These are phyloP conservation scores for Clonostachys rhizophaga DNA, from an alignment of 2,329 filamentous ascomycete genomes.

Conservation along the genomic window DNA sequence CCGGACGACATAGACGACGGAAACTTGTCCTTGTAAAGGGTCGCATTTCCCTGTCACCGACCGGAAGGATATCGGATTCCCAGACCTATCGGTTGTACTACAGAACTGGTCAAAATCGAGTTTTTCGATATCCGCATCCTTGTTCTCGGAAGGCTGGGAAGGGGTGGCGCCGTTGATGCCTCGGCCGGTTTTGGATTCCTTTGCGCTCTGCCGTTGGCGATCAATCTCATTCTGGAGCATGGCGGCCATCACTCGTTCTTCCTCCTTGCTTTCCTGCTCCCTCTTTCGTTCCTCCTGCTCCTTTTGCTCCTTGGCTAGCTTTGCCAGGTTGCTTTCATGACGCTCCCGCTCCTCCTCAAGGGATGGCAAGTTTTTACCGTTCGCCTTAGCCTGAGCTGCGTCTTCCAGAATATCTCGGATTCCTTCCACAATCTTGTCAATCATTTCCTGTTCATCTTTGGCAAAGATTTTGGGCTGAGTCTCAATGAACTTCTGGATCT, in stretches of 20 bases:
- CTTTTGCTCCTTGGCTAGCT: slow-evolving; percentile 51
- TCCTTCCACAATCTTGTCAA: slow-evolving; percentile 62
- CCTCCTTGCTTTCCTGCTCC: slow-evolving; percentile 56
- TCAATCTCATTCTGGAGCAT: slow-evolving; percentile 70
- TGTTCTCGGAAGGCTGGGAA: slow-evolving; percentile 16
- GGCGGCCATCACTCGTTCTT: slow-evolving; percentile 64
- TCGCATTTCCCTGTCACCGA: slow-evolving; percentile 66
- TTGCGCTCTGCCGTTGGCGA: slow-evolving; percentile 59
- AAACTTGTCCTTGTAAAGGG: slow-evolving; percentile 60
- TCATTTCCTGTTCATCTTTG: slow-evolving; percentile 51
- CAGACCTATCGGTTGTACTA: slow-evolving; percentile 56
- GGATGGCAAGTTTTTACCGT: slow-evolving; percentile 74
- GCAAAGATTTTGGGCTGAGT: slow-evolving; percentile 50
- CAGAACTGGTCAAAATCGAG: slow-evolving; percentile 66
- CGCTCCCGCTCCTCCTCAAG: slow-evolving; percentile 84
- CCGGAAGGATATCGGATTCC: slow-evolving; percentile 63
- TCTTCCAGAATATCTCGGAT: slow-evolving; percentile 79
- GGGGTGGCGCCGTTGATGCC: slow-evolving; percentile 30
- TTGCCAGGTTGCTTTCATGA: slow-evolving; percentile 69
- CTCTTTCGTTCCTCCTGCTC: slow-evolving; percentile 48
- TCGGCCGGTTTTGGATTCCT: slow-evolving; percentile 60
- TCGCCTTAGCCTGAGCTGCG: slow-evolving; percentile 71
- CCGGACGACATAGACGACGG: slow-evolving; percentile 67
- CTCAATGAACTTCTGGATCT: slow-evolving; percentile 61
- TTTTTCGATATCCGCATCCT: slow-evolving; percentile 17